Evolutionary conservation across 805 yeast species (phyloP), one percentile per base, ranked within the genome.

Genomic region (Schwanniomyces polymorphus): DNA sequence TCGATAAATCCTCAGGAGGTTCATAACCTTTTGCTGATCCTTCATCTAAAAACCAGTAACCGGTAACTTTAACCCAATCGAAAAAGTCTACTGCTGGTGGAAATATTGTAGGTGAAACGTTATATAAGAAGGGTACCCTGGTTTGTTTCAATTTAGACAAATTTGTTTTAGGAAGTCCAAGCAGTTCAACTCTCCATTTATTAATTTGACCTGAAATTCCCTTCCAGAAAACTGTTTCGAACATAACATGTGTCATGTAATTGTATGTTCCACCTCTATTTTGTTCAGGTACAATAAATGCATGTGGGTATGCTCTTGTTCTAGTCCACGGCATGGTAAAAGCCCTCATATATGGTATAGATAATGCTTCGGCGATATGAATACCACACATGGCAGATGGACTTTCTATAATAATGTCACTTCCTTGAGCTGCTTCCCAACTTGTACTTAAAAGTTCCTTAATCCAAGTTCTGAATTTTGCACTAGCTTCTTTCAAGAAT

Each of bases 251-350:
- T 0, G 97, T 91, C 69, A 92, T 74, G 60, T 89, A 88, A 61
- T 92, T 92, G 67, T 92, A 92, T 8, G 91, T 86, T 2, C 97
- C 97, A 9, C 97, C 97, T 63, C 86, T 79, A 60, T 86, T 89
- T 65, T 88, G 95, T 50, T 91, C 97, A 0, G 98, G 97, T 7
- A 89, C 96, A 61, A 91, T 82, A 53, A 92, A 91, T 0, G 98
- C 97, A 72, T 92, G 97, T 1, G 97, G 97, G 61, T 92, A 92
- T 0, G 97, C 96, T 55, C 96, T 76, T 0, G 98, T 91, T 50
- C 96, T 71, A 0, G 97, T 89, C 98, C 98, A 92, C 0, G 98
- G 98, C 98, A 92, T 92, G 0, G 98, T 92, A 62, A 92, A 92
- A 0, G 97, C 97, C 57, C 97, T 76, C 72, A 88, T 87, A 62